Percentiles rank a stretch among this genome's conserved stretches.
phyloP scores from a whole-genome alignment of 768 basidiomycete genomes.

The Russula dissimulans region DNA sequence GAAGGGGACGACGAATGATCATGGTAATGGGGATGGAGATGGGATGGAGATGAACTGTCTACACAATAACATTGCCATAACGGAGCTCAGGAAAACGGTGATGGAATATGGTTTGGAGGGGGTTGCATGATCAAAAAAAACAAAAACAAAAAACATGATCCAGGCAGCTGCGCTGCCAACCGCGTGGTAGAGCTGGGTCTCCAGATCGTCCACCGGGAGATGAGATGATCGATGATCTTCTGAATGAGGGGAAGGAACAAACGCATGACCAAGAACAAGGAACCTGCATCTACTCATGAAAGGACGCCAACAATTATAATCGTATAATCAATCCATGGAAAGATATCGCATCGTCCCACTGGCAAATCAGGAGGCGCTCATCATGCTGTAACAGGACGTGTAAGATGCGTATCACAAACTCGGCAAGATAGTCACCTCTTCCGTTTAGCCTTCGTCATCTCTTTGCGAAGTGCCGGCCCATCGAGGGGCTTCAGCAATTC shows the following conservation, averaged over 20 bases:
- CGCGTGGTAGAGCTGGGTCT: neutral
- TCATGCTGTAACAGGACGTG: slow-evolving; percentile 13
- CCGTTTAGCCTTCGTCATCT: slow-evolving; percentile 98
- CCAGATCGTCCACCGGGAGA: neutral
- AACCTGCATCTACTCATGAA: slow-evolving; percentile 3
- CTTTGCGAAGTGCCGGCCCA: slow-evolving; percentile 88
- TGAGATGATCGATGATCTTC: neutral
- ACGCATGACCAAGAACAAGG: neutral
- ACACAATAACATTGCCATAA: neutral
- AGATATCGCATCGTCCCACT: neutral
- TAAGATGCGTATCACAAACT: neutral
- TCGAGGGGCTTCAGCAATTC: slow-evolving; percentile 95
- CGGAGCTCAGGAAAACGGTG: neutral
- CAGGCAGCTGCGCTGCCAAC: neutral
- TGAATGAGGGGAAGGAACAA: neutral
- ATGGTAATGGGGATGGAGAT: neutral
- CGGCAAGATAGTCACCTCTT: slow-evolving; percentile 54
- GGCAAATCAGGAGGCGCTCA: slow-evolving; percentile 15
- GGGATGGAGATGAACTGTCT: neutral
- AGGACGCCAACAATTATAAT: slow-evolving; percentile 16
- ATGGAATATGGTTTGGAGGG: neutral
- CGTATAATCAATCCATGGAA: slow-evolving; percentile 15
- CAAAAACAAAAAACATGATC: neutral
- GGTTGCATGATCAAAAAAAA: neutral
- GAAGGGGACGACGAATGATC: neutral